A percentile compares a stretch with the other conserved stretches of the same genome.
Conservation (phyloP, 148 eudicot genomes). For the Simmondsia chinensis region DNA sequence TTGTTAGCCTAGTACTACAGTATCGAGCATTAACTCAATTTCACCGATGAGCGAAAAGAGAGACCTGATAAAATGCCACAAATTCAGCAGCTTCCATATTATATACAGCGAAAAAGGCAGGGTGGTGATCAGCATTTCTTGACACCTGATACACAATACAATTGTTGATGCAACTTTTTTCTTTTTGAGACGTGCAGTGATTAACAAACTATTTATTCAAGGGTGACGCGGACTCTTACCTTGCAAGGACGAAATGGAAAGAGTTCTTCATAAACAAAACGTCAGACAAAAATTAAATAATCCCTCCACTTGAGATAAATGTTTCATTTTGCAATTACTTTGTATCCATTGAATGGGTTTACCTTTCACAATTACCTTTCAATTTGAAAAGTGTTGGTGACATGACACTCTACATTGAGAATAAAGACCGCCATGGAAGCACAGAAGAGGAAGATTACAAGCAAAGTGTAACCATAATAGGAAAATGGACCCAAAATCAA, state of each 20-base stretch:
- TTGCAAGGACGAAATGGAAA: neutral
- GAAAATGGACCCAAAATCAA: too few species aligned
- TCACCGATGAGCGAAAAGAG: neutral
- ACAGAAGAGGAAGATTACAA: too few species aligned
- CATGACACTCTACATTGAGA: too few species aligned
- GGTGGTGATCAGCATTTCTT: conserved; percentile 76
- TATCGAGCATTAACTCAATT: neutral
- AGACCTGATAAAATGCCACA: conserved; percentile 88
- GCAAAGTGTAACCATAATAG: too few species aligned
- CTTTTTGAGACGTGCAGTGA: neutral
- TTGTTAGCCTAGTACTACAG: neutral
- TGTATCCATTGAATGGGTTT: too few species aligned
- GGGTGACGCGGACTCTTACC: too few species aligned
- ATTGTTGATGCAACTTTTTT: neutral
- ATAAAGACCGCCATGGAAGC: too few species aligned
- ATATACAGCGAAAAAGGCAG: conserved; percentile 93
- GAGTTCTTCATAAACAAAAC: neutral
- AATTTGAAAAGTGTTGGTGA: too few species aligned
- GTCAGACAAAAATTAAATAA: neutral
- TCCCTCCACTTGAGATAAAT: too few species aligned
- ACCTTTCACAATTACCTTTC: too few species aligned
- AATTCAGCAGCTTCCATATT: conserved; percentile 93
- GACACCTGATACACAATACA: conserved; percentile 42
- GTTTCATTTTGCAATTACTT: too few species aligned
- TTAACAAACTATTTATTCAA: too few species aligned